Percentiles rank a stretch among this genome's conserved stretches.
Evolutionary conservation across 2,329 filamentous ascomycete genomes (phyloP).

Genomic region (Apiospora aurea): DNA sequence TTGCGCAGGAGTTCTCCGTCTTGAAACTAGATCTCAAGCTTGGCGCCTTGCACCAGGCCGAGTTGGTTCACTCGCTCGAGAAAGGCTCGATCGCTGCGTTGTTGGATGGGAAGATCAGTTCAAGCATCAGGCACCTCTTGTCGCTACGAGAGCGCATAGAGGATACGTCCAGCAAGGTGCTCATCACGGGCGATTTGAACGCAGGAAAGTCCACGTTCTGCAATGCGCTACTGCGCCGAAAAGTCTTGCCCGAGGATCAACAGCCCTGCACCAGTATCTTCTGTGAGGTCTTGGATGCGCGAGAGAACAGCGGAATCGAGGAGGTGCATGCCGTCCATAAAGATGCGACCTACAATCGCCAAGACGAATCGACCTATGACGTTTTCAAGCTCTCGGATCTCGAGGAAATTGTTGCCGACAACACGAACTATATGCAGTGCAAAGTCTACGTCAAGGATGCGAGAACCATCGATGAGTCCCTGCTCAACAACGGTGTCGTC

Average conservation of each 20-base stretch:
- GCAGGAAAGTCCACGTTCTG: slow-evolving; percentile 99
- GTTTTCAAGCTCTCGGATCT: slow-evolving; percentile 80
- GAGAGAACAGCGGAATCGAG: slow-evolving; percentile 89
- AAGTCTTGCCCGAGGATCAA: slow-evolving; percentile 94
- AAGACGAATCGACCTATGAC: slow-evolving; percentile 94
- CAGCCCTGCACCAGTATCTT: slow-evolving; percentile 99
- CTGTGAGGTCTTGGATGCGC: slow-evolving; percentile 92
- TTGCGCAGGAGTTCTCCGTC: slow-evolving; percentile 94
- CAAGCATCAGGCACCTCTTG: slow-evolving; percentile 89
- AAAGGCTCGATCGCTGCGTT: slow-evolving; percentile 90
- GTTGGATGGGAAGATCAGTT: slow-evolving; percentile 91
- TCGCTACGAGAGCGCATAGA: slow-evolving; percentile 92
- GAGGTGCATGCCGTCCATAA: slow-evolving; percentile 96
- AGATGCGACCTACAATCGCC: slow-evolving; percentile 78
- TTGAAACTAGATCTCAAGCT: slow-evolving; percentile 94
- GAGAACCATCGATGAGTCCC: slow-evolving; percentile 86
- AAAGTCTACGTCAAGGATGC: slow-evolving; percentile 96
- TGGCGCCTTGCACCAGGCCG: slow-evolving; percentile 82
- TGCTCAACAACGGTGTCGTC: slow-evolving; percentile 96
- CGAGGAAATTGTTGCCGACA: slow-evolving; percentile 89
- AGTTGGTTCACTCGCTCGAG: slow-evolving; percentile 93
- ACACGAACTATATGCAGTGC: slow-evolving; percentile 88
- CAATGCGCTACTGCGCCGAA: slow-evolving; percentile 92
- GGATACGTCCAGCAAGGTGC: slow-evolving; percentile 94
- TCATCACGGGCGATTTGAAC: slow-evolving; percentile 95